These are phyloP conservation scores for Coemansia sp. DNA, from an alignment of 192 early-diverging fungal genomes.

Conservation along the genomic window DNA sequence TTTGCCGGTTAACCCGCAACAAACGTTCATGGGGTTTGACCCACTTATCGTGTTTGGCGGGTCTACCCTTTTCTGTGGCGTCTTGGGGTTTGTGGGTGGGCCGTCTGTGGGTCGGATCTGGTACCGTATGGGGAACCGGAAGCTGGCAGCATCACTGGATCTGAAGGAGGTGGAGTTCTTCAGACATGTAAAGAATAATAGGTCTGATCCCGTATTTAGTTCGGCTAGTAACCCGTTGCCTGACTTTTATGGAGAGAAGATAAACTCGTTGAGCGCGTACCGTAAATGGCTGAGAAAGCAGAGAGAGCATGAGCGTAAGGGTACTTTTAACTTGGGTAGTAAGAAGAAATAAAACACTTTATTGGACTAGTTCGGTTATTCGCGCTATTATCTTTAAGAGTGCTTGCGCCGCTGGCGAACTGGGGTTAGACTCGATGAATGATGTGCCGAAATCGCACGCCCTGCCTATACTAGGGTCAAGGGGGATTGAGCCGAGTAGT, in stretches of 20 bases:
- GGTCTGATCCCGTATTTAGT: constrained; percentile 68
- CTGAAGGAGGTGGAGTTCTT: constrained; percentile 63
- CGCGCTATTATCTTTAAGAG: constrained; percentile 63
- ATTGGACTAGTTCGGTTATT: constrained; percentile 19
- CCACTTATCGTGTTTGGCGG: constrained; percentile 62
- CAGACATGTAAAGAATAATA: constrained; percentile 64
- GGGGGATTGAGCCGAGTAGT: constrained; percentile 73
- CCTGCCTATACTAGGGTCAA: constrained; percentile 79
- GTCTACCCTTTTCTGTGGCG: constrained; percentile 60
- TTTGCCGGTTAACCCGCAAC: constrained; percentile 64
- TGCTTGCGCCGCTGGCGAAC: constrained; percentile 81
- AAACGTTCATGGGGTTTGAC: constrained; percentile 68
- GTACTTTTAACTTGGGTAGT: constrained; percentile 64
- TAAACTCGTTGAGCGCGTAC: constrained; percentile 81
- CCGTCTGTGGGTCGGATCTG: constrained; percentile 65
- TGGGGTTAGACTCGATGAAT: constrained; percentile 86
- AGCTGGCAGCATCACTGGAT: constrained; percentile 44
- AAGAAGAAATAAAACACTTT: constrained; percentile 18
- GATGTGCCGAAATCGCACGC: constrained; percentile 88
- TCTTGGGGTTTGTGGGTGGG: constrained; percentile 65
- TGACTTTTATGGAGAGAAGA: constrained; percentile 93
- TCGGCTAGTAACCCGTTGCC: constrained; percentile 79
- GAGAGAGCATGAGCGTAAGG: constrained; percentile 72
- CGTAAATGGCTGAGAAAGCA: constrained; percentile 89
- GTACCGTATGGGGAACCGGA: constrained; percentile 61